Evolutionary conservation across 73 alveolate species (phyloP).

Genomic region (Tetrahymena elliotti): DNA sequence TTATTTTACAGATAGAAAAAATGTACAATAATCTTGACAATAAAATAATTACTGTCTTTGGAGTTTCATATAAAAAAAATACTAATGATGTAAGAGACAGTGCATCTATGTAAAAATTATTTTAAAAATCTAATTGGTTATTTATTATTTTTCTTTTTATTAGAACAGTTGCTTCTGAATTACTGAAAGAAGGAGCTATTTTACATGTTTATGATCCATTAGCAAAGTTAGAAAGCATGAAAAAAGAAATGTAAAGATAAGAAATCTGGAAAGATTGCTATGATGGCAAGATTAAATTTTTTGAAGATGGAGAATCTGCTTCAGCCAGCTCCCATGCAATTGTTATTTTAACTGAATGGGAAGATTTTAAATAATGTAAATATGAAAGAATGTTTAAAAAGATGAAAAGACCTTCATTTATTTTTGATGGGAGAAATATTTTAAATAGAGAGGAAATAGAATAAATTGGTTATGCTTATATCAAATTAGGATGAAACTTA

Average conservation of each 20-base stretch:
- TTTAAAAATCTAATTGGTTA: neutral
- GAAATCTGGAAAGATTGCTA: neutral
- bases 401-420: slow-evolving; percentile 20
- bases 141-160: neutral
- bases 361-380: slow-evolving; percentile 16
- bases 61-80: slow-evolving; percentile 26
- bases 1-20: neutral
- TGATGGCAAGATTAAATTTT: neutral
- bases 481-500: slow-evolving; percentile 2
- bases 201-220: slow-evolving; percentile 13
- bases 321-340: neutral
- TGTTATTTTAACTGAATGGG: slow-evolving; percentile 34
- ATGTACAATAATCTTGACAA: neutral
- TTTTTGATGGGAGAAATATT: slow-evolving; percentile 34
- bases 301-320: neutral
- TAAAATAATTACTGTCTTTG: slow-evolving; percentile 15
- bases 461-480: slow-evolving; percentile 7
- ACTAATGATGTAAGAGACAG: slow-evolving; percentile 27
- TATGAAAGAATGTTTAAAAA: neutral
- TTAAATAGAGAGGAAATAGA: neutral
- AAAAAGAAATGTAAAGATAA: neutral
- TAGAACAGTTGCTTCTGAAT: neutral
- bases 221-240: neutral
- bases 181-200: slow-evolving; percentile 7
- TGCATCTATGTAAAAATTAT: neutral